phyloP scores from a whole-genome alignment of 495 filamentous ascomycete genomes.

The Lepidopterella palustris region DNA sequence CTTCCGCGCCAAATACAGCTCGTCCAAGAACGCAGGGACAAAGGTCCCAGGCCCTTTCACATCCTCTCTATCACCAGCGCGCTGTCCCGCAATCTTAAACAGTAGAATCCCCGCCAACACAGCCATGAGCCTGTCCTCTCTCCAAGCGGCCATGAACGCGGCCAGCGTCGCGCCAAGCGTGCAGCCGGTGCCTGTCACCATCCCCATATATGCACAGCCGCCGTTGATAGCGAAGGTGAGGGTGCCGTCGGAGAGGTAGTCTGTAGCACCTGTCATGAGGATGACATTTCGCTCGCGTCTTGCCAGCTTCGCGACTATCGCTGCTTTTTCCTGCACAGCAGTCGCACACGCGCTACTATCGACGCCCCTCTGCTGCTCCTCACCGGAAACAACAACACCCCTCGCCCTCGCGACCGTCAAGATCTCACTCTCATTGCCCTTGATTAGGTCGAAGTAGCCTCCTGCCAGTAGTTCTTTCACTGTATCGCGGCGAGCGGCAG shows the following conservation, averaged over 20 bases:
- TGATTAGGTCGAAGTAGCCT: constrained; percentile 81
- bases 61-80: constrained; percentile 54
- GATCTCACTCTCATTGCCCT: constrained; percentile 93
- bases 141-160: constrained; percentile 57
- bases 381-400: constrained; percentile 23
- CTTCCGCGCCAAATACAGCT: constrained; percentile 41
- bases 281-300: constrained; percentile 62
- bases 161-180: constrained; percentile 76
- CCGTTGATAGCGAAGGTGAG: constrained; percentile 62
- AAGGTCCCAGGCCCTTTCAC: constrained; percentile 83
- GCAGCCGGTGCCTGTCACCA: constrained; percentile 85
- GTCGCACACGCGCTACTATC: constrained; percentile 63
- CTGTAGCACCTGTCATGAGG: constrained; percentile 76
- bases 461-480: constrained; percentile 64
- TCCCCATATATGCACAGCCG: constrained; percentile 69
- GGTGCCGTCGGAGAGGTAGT: constrained; percentile 72
- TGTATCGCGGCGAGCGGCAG: constrained; percentile 60
- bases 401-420: constrained; percentile 54
- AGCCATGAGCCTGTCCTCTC: constrained; percentile 57
- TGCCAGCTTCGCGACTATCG: constrained; percentile 59
- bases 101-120: constrained; percentile 66
- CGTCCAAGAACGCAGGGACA: constrained; percentile 78
- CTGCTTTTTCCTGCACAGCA: constrained; percentile 47
- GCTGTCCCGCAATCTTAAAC: constrained; percentile 82
- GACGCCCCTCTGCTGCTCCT: constrained; percentile 75